Percentiles rank a stretch among this genome's conserved stretches.
Conservation (phyloP, 257 asterid genomes). For the Mitragyna speciosa region DNA sequence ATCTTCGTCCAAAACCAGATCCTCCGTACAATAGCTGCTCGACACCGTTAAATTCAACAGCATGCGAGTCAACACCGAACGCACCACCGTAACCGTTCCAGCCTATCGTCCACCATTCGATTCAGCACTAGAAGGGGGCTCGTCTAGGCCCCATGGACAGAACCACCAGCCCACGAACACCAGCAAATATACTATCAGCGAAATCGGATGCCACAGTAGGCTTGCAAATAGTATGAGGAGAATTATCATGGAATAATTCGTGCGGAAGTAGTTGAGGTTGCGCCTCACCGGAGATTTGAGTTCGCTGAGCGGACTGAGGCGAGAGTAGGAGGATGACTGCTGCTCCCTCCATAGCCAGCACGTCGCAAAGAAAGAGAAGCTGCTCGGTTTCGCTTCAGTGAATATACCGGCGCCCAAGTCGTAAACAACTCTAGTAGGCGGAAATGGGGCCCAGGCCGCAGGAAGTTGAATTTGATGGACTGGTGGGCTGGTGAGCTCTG, state of each 20-base stretch:
- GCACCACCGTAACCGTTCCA: slow-evolving; percentile 43
- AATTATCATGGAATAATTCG: slow-evolving; percentile 50
- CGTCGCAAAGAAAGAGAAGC: slow-evolving; percentile 39
- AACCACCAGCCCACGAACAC: slow-evolving; percentile 50
- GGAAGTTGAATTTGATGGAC: background rate
- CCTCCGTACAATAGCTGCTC: slow-evolving; percentile 52
- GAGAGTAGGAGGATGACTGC: slow-evolving; percentile 55
- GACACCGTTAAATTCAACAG: slow-evolving; percentile 70
- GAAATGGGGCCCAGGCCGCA: too few species aligned
- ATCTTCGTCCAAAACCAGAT: slow-evolving; percentile 66
- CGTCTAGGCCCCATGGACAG: slow-evolving; percentile 61
- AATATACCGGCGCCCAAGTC: background rate
- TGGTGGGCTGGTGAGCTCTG: too few species aligned
- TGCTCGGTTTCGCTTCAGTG: slow-evolving; percentile 40
- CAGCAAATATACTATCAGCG: slow-evolving; percentile 53
- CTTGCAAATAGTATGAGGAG: slow-evolving; percentile 53
- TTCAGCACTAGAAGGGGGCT: slow-evolving; percentile 47
- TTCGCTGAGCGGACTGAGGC: slow-evolving; percentile 40
- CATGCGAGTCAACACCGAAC: slow-evolving; percentile 52
- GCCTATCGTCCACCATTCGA: slow-evolving; percentile 65
- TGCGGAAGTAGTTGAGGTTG: slow-evolving; percentile 63
- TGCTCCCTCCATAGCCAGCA: slow-evolving; percentile 82
- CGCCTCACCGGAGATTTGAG: slow-evolving; percentile 38
- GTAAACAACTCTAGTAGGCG: too few species aligned
- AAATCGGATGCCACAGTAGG: slow-evolving; percentile 64